Evolutionary conservation across 805 yeast genomes (phyloP).

Genomic region (Dipodascus albidus): DNA sequence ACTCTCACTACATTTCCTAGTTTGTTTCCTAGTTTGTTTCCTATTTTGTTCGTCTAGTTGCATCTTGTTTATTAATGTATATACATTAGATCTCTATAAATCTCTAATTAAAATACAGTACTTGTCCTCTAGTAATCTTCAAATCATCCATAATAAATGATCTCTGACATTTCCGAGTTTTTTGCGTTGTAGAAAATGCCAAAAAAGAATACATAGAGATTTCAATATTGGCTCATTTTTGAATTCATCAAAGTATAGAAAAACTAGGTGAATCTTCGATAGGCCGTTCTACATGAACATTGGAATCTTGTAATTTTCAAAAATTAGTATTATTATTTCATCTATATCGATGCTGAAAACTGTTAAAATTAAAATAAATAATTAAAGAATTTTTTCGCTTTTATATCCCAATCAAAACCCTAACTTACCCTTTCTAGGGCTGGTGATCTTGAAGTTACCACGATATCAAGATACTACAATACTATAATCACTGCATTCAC

Average conservation of each 20-base stretch:
- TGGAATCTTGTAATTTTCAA: neutral
- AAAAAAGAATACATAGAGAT: neutral
- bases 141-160: neutral
- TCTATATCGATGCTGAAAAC: too few species aligned
- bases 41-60: too few species aligned
- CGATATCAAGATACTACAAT: neutral
- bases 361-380: too few species aligned
- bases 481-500: too few species aligned
- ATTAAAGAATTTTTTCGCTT: neutral
- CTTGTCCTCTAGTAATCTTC: neutral
- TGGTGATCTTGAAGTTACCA: too few species aligned
- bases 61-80: too few species aligned
- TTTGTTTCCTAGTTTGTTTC: too few species aligned
- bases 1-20: too few species aligned
- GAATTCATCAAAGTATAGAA: neutral
- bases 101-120: too few species aligned
- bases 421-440: neutral
- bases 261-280: constrained; percentile 1
- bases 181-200: neutral
- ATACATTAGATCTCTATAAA: too few species aligned
- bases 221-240: neutral
- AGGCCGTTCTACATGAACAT: neutral
- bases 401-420: neutral
- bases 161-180: neutral
- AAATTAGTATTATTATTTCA: too few species aligned